Evolutionary conservation across 2,329 filamentous ascomycete species (phyloP).

Genomic region (Xylaria sp.): DNA sequence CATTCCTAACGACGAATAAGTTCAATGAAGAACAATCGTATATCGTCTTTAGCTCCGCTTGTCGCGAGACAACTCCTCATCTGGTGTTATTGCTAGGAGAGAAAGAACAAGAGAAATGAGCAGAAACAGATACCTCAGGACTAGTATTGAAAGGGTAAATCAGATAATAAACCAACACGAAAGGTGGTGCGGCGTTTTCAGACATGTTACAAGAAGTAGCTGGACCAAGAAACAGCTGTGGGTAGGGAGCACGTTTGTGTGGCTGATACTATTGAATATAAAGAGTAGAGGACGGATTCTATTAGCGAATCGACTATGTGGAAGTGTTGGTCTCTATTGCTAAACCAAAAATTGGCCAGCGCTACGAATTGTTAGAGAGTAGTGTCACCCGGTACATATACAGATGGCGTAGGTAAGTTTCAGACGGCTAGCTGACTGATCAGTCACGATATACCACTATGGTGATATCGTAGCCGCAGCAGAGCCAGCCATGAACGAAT

Average conservation of each 20-base stretch:
- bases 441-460: not conserved
- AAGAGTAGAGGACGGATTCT: not conserved
- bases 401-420: slow-evolving; percentile 1
- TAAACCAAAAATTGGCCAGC: too few species aligned
- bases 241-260: not conserved
- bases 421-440: not conserved
- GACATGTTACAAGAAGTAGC: not conserved
- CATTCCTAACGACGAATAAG: too few species aligned
- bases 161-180: too few species aligned
- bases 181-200: not conserved
- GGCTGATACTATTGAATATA: not conserved
- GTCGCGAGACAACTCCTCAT: not conserved
- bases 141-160: too few species aligned
- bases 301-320: too few species aligned
- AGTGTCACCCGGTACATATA: not conserved
- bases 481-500: not conserved
- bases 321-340: too few species aligned
- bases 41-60: too few species aligned
- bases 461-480: not conserved
- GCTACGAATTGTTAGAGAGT: not conserved
- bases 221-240: not conserved
- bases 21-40: too few species aligned
- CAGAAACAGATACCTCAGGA: too few species aligned
- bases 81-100: not conserved
- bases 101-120: not conserved